Evolutionary conservation across 768 basidiomycete genomes (phyloP).

Genomic region (Lactarius deliciosus): DNA sequence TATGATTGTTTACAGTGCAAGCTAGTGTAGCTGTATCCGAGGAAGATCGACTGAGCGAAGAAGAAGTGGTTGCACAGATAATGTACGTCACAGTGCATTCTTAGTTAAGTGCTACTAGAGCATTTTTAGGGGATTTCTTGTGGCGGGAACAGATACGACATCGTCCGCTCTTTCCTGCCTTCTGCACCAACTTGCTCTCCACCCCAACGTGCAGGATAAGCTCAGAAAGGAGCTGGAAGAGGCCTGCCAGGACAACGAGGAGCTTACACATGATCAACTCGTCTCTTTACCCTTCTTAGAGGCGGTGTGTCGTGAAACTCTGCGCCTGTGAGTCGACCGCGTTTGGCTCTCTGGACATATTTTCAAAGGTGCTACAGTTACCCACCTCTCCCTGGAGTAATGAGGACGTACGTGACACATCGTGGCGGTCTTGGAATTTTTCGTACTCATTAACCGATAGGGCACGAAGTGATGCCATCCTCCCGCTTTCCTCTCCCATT

Average conservation of each 20-base stretch:
- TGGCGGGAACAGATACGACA: conserved; percentile 21
- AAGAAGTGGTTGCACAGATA: conserved; percentile 44
- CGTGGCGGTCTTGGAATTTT: not conserved
- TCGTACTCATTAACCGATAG: not conserved
- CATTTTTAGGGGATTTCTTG: conserved; percentile 18
- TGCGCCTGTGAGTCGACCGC: conserved; percentile 6
- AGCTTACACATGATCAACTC: conserved; percentile 37
- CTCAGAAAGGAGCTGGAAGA: not conserved
- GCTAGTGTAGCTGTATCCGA: conserved; percentile 39
- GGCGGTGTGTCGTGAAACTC: conserved; percentile 19
- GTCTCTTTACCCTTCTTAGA: conserved; percentile 37
- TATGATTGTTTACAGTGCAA: conserved; percentile 36
- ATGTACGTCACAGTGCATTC: conserved; percentile 27
- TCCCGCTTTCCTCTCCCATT: not conserved
- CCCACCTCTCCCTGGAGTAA: conserved; percentile 7
- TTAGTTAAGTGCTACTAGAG: not conserved
- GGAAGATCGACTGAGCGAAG: conserved; percentile 32
- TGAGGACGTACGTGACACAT: conserved; percentile 8
- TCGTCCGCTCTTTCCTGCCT: not conserved
- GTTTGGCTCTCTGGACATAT: not conserved
- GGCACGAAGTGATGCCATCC: not conserved
- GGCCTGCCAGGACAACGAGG: conserved; percentile 21
- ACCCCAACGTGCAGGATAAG: not conserved
- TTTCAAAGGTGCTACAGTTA: conserved; percentile 7
- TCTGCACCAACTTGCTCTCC: not conserved